phyloP scores from a whole-genome alignment of 176 grass and related monocot species.

The Aegilops umbellulata region DNA sequence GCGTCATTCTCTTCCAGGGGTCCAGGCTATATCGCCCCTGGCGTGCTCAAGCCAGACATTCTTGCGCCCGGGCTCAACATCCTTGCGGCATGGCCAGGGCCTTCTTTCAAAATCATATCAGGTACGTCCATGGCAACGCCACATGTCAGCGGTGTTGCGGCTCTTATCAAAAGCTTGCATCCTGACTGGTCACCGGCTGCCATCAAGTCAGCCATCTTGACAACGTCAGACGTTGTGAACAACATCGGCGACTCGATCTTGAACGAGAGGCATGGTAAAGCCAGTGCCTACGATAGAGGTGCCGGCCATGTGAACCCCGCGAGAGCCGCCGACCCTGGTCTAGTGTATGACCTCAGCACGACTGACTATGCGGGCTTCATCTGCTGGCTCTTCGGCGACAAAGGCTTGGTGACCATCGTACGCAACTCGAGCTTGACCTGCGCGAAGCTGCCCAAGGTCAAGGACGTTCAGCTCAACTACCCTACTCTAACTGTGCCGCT shows the following conservation, averaged over 20 bases:
- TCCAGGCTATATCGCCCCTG: background rate
- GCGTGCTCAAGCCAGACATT: slow-evolving; percentile 63
- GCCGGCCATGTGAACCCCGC: slow-evolving; percentile 44
- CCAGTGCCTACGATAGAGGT: slow-evolving; percentile 10
- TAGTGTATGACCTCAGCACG: slow-evolving; percentile 32
- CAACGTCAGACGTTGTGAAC: slow-evolving; percentile 15
- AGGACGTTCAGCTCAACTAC: slow-evolving; percentile 30
- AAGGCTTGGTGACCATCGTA: background rate
- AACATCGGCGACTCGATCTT: background rate
- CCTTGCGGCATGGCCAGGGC: slow-evolving; percentile 37
- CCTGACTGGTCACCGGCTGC: slow-evolving; percentile 19
- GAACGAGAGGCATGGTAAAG: slow-evolving; percentile 10
- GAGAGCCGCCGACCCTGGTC: slow-evolving; percentile 34
- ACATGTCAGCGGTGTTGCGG: slow-evolving; percentile 37
- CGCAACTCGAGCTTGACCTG: slow-evolving; percentile 22
- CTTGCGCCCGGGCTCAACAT: slow-evolving; percentile 50
- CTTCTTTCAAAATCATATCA: slow-evolving; percentile 27
- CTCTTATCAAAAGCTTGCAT: slow-evolving; percentile 44
- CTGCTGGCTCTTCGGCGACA: slow-evolving; percentile 15
- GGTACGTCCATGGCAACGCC: slow-evolving; percentile 68
- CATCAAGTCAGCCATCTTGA: slow-evolving; percentile 58
- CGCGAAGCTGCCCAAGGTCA: background rate
- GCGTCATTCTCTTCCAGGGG: slow-evolving; percentile 52
- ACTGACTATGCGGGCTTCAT: slow-evolving; percentile 33
- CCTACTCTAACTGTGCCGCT: slow-evolving; percentile 25